phyloP scores from a whole-genome alignment of 2,329 filamentous ascomycete species.

The Tolypocladium amazonense region DNA sequence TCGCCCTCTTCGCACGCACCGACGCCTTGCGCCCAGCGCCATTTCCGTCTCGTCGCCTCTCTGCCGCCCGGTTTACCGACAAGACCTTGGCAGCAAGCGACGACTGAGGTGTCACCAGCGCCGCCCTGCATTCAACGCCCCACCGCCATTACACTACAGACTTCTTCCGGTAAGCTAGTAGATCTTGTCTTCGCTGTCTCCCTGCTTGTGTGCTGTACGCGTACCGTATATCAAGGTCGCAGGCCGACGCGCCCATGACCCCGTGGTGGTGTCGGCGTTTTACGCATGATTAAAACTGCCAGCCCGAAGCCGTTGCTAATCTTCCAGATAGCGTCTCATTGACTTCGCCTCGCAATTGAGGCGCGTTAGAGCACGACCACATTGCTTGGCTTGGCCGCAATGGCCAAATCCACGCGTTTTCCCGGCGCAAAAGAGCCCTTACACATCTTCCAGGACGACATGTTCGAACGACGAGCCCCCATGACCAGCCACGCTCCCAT shows the following conservation, averaged over 20 bases:
- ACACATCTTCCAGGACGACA: conserved; percentile 42
- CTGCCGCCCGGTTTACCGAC: not conserved
- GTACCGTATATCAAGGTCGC: not conserved
- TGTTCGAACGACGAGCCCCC: conserved; percentile 31
- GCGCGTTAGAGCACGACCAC: conserved; percentile 1
- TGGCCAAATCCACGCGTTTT: conserved; percentile 42
- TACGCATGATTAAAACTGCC: not conserved
- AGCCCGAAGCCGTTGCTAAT: not conserved
- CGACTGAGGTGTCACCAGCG: not conserved
- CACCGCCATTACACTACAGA: not conserved
- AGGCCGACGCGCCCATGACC: not conserved
- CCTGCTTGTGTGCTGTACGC: not conserved
- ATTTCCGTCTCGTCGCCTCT: not conserved
- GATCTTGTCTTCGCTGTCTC: not conserved
- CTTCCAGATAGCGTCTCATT: not conserved
- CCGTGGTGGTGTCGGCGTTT: not conserved
- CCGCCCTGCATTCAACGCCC: conserved; percentile 5
- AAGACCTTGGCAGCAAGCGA: not conserved
- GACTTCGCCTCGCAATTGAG: not conserved
- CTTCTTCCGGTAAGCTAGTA: not conserved
- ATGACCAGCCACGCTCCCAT: conserved; percentile 48
- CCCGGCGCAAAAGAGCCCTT: conserved; percentile 34
- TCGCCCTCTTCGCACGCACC: not conserved
- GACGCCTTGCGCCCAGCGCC: not conserved
- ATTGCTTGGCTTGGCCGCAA: conserved; percentile 27